Base-by-base conservation (phyloP, 2,329 filamentous ascomycete species). In the Ceratocystis huliohia region DNA sequence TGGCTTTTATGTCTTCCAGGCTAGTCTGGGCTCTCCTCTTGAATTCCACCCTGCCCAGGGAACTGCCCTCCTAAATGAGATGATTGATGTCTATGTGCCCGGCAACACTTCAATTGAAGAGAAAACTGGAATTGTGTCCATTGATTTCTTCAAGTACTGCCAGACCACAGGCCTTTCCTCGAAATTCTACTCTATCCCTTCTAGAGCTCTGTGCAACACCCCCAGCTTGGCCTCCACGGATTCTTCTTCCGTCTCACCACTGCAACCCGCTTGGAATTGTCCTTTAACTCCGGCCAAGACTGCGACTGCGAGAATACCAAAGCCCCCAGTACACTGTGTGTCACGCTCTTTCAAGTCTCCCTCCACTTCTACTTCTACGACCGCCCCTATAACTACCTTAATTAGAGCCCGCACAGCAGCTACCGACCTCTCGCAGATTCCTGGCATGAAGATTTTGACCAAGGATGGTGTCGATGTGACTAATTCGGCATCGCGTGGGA, bases 21-120 rank as follows among this genome's bases (percentile, higher is more conserved):
- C 82, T 56, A 73, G 77, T 62, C 25, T 53, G 2, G 76, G 84
- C 65, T 84, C 84, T 64, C 78, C 80, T 68, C 77, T 87, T 66
- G 78, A 90, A 75, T 85, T 90, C 81, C 75, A 85, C 73, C 81
- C 89, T 77, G 76, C 86, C 71, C 77, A 90, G 75, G 77, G 86
- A 72, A 78, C 81, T 68, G 71, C 82, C 75, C 80, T 89, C 74
- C 79, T 87, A 65, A 83, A 86, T 71, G 76, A 81, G 65, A 75
- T 87, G 73, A 79, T 87, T 71, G 76, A 84, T 73, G 78, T 79
- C 69, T 85, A 84, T 73, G 73, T 86, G 63, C 75, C 81, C 61
- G 82, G 83, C 63, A 72, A 80, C 63, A 78, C 76, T 63, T 76
- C 81, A 30, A 80, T 83, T 71, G 76, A 80, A 71, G 82, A 85